Conservation (phyloP, 169 alveolate species). For the Cryptosporidium tyzzeri region DNA sequence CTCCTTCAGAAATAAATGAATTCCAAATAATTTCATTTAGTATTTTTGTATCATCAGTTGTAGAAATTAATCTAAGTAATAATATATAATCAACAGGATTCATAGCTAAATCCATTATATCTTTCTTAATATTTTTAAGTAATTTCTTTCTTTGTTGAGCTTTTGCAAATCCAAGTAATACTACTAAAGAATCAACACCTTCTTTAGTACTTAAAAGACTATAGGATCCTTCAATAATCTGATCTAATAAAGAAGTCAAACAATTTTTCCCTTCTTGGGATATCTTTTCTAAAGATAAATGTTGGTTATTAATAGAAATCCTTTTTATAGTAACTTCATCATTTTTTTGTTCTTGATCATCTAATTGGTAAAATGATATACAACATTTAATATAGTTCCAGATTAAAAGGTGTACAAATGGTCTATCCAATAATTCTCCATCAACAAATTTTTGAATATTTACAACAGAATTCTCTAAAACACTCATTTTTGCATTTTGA, state of each 20-base stretch:
- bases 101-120: slow-evolving; percentile 16
- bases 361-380: slow-evolving; percentile 11
- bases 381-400: slow-evolving; percentile 72
- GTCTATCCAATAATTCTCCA: slow-evolving; percentile 49
- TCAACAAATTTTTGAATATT: slow-evolving; percentile 64
- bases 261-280: slow-evolving; percentile 34
- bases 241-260: slow-evolving; percentile 30
- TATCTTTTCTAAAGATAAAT: background rate
- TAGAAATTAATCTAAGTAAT: slow-evolving; percentile 32
- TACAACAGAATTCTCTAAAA: slow-evolving; percentile 36
- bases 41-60: slow-evolving; percentile 64
- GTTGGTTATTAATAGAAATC: background rate
- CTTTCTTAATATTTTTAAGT: slow-evolving; percentile 58
- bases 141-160: slow-evolving; percentile 73
- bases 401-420: slow-evolving; percentile 56
- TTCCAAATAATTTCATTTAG: slow-evolving; percentile 53
- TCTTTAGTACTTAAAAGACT: slow-evolving; percentile 55
- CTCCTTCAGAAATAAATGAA: slow-evolving; percentile 25
- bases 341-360: background rate
- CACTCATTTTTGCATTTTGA: slow-evolving; percentile 40
- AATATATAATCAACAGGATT: slow-evolving; percentile 58
- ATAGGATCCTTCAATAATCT: slow-evolving; percentile 54
- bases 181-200: slow-evolving; percentile 59
- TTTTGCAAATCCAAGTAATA: slow-evolving; percentile 55
- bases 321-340: background rate